Base-by-base conservation (phyloP, 441 rosid genomes). In the Adansonia gregorii region DNA sequence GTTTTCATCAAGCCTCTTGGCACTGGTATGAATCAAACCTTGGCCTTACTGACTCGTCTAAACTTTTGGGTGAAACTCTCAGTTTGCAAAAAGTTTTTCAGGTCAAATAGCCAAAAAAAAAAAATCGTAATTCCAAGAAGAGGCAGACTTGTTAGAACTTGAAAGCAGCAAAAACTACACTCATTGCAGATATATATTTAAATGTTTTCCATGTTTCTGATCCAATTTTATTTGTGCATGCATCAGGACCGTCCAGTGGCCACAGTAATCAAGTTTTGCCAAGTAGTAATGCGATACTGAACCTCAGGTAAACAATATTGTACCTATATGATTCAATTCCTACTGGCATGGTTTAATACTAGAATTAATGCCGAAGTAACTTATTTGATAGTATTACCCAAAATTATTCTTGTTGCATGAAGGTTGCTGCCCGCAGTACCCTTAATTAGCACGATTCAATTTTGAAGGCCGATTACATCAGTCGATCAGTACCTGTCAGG, bases 1-100 rank as follows among this genome's bases (percentile, higher is more conserved):
- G 86, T 24, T 24, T 24, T 24, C 27, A 24, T 24, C 27, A 24
- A 91, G 86, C 78, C 88, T 94, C 84, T 58, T 80, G 80, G 78
- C 77, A 80, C 56, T 83, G 90, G 64, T 82, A 85, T 75, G 84
- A 78, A 76, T 72, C 85, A 74, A 52, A 80, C 45, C 64, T 79
- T 14, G 67, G 82, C 49, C 72, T 77, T 64, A 83, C 78, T 59
- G 75, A 1, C 80, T 79, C 89, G 77, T 77, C 83, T 48, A 82
- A 68, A 65, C 74, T 82, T 31, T 73, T 78, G 35, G 64, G 41
- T 58, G 72, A 79, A 79, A 63, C 73, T 24, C 79, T 75, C 79
- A 67, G 65, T 67, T 84, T 78, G 87, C 77, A 73, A 27, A 72
- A 72, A 3, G 73, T 66, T 65, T 74, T 66, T 71, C 20, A 1